A percentile compares a stretch with the other conserved stretches of the same genome.
Evolutionary conservation across 306 rosid species (phyloP).

Genomic region (Rosa persica): DNA sequence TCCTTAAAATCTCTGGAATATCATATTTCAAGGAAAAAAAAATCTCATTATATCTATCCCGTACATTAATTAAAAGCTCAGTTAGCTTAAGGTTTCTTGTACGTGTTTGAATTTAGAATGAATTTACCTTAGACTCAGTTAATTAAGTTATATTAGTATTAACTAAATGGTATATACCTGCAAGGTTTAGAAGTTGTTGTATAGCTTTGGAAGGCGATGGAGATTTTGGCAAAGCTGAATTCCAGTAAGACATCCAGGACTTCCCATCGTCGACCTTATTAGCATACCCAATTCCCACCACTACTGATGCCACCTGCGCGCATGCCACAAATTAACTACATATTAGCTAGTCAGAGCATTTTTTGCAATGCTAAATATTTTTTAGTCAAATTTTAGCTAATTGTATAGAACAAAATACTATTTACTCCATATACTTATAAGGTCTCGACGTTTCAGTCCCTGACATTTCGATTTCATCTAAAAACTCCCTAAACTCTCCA

Average conservation of each 20-base stretch:
- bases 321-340: neutral
- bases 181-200: neutral
- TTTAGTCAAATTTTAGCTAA: too few species aligned
- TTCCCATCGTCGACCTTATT: neutral
- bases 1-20: too few species aligned
- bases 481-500: too few species aligned
- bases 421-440: too few species aligned
- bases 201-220: neutral
- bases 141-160: neutral
- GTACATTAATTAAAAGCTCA: too few species aligned
- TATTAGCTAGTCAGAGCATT: too few species aligned
- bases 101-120: neutral
- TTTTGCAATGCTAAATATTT: too few species aligned
- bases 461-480: too few species aligned
- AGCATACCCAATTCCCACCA: neutral
- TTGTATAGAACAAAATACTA: too few species aligned
- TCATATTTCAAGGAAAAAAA: too few species aligned
- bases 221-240: neutral
- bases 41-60: neutral
- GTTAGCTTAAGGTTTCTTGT: neutral
- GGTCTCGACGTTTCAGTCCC: too few species aligned
- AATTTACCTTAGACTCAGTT: too few species aligned
- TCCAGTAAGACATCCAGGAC: neutral
- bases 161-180: neutral
- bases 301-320: neutral